Percentiles rank a stretch among this genome's conserved stretches.
These are phyloP conservation scores for Sungouiella blattae DNA, from an alignment of 805 yeast genomes.

Conservation along the genomic window DNA sequence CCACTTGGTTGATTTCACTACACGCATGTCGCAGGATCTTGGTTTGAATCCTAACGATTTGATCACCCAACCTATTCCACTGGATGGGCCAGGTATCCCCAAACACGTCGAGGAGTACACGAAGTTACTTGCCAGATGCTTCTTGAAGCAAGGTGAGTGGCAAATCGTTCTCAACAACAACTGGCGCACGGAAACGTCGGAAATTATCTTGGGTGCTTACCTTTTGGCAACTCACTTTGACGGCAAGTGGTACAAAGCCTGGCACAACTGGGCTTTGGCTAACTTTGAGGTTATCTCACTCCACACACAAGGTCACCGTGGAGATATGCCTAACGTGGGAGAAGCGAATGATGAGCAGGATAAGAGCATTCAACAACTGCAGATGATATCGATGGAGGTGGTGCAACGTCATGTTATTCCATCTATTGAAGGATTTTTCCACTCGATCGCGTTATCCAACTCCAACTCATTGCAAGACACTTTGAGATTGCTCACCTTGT, in stretches of 20 bases:
- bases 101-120: constrained; percentile 82
- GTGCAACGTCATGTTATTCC: constrained; percentile 90
- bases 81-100: constrained; percentile 64
- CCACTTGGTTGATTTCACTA: constrained; percentile 85
- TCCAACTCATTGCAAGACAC: constrained; percentile 92
- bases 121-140: constrained; percentile 84
- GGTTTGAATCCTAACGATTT: constrained; percentile 85
- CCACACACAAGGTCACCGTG: constrained; percentile 28
- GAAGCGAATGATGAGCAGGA: constrained; percentile 25
- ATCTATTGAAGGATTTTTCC: constrained; percentile 93
- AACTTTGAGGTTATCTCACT: constrained; percentile 91
- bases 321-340: constrained; percentile 14
- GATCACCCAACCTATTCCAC: constrained; percentile 80
- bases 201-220: constrained; percentile 86
- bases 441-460: constrained; percentile 82
- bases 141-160: constrained; percentile 98
- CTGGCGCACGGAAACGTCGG: constrained; percentile 77
- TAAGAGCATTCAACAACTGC: constrained; percentile 13
- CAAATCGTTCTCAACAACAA: constrained; percentile 73
- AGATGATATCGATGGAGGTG: constrained; percentile 42
- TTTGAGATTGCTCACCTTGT: constrained; percentile 78
- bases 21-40: constrained; percentile 82
- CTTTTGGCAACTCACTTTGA: constrained; percentile 94
- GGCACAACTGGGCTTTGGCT: constrained; percentile 99
- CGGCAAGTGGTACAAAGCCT: constrained; percentile 91